Percentiles rank a stretch among this genome's conserved stretches.
These are phyloP conservation scores for Erucastrum elatum DNA, from an alignment of 345 rosid species.

Conservation along the genomic window DNA sequence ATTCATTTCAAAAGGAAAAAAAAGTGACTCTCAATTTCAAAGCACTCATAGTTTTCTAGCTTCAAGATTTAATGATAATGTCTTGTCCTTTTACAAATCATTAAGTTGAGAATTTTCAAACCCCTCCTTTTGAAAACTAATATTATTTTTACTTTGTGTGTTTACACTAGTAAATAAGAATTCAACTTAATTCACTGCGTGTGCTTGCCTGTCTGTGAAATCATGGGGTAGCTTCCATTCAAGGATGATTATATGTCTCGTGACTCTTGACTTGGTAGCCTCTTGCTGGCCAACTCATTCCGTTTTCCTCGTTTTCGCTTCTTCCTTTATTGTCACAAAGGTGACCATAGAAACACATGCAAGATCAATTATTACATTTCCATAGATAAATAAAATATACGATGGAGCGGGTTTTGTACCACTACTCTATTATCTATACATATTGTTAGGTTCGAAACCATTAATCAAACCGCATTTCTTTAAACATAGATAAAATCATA, in stretches of 20 bases:
- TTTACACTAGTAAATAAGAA: constrained; percentile 25
- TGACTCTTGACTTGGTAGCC: constrained; percentile 24
- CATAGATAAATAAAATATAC: neutral
- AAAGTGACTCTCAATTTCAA: constrained; percentile 11
- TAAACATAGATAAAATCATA: neutral
- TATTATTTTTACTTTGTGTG: constrained; percentile 3
- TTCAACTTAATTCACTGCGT: constrained; percentile 38
- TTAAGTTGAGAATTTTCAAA: constrained; percentile 23
- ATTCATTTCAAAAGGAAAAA: constrained; percentile 14
- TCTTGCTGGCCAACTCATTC: constrained; percentile 32
- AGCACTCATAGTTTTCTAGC: constrained; percentile 32
- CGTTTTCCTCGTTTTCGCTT: constrained; percentile 15
- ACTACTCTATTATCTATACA: neutral
- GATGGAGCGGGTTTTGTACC: neutral
- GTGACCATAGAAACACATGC: constrained; percentile 32
- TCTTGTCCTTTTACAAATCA: constrained; percentile 39
- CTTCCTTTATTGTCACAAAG: neutral
- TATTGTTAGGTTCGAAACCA: neutral
- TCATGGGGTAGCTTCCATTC: constrained; percentile 38
- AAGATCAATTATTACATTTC: constrained; percentile 21
- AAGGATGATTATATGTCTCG: constrained; percentile 40
- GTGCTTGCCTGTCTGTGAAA: constrained; percentile 39
- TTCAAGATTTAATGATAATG: constrained; percentile 39
- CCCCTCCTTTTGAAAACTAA: neutral
- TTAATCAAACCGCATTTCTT: neutral